These are phyloP conservation scores for Spathaspora sp. DNA, from an alignment of 1,139 yeast genomes.

Conservation along the genomic window DNA sequence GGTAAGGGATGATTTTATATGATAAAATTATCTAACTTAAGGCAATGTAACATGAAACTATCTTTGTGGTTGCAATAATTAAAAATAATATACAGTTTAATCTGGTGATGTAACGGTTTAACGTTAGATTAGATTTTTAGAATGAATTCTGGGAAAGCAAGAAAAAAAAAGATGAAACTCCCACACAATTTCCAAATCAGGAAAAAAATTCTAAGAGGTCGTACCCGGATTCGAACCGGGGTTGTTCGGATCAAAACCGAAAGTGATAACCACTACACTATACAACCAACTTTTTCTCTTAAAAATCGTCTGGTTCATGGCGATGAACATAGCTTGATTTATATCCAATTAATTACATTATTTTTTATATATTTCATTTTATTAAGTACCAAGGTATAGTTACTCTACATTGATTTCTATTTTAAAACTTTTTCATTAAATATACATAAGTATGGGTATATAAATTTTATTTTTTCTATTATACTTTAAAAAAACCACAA, in stretches of 20 bases:
- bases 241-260: conserved; percentile 71
- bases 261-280: conserved; percentile 54
- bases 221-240: conserved; percentile 96
- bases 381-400: too few relatives aligned
- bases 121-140: not conserved
- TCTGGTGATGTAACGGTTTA: conserved; percentile 1
- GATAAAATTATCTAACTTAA: not conserved
- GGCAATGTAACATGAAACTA: not conserved
- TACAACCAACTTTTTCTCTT: conserved; percentile 29
- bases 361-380: too few relatives aligned
- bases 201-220: conserved; percentile 41
- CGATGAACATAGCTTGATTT: not conserved
- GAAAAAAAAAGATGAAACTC: too few relatives aligned
- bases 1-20: not conserved
- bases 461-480: not conserved
- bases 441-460: too few relatives aligned
- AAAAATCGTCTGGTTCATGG: not conserved
- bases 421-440: too few relatives aligned
- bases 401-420: too few relatives aligned
- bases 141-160: too few relatives aligned
- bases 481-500: not conserved
- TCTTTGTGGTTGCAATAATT: not conserved
- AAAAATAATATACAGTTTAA: not conserved
- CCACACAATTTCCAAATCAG: too few relatives aligned
- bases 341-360: too few relatives aligned